phyloP scores from a whole-genome alignment of 1,284 basidiomycete genomes.

The Trametes hirsuta region DNA sequence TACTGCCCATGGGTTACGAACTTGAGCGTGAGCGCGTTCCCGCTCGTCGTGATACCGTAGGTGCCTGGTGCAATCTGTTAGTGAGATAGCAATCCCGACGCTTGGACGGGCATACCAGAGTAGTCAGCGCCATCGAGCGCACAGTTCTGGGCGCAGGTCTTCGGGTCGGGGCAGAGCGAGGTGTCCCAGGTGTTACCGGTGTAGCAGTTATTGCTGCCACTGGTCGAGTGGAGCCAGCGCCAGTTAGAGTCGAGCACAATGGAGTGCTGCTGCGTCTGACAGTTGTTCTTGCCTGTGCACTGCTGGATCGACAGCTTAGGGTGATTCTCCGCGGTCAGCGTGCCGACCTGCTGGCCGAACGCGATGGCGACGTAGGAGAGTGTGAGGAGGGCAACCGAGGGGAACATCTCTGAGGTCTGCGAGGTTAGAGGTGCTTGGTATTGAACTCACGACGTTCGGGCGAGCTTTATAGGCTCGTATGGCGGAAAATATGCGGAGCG shows the following conservation, averaged over 20 bases:
- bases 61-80: slow-evolving; percentile 6
- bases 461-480: slow-evolving; percentile 7
- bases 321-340: slow-evolving; percentile 39
- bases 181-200: slow-evolving; percentile 40
- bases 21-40: slow-evolving; percentile 52
- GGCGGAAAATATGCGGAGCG: slow-evolving; percentile 20
- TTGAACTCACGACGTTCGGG: neutral
- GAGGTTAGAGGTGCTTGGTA: slow-evolving; percentile 14
- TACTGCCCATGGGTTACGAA: slow-evolving; percentile 45
- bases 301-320: slow-evolving; percentile 35
- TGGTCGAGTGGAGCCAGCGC: slow-evolving; percentile 41
- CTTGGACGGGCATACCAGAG: slow-evolving; percentile 29
- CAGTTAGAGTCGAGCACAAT: slow-evolving; percentile 43
- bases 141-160: slow-evolving; percentile 49
- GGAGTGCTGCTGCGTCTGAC: slow-evolving; percentile 23
- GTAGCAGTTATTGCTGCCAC: slow-evolving; percentile 42
- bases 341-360: slow-evolving; percentile 39
- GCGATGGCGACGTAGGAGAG: slow-evolving; percentile 31
- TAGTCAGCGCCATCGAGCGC: slow-evolving; percentile 64
- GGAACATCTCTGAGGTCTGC: slow-evolving; percentile 28
- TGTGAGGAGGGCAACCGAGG: slow-evolving; percentile 28
- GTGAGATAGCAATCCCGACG: neutral
- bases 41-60: slow-evolving; percentile 47
- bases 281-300: slow-evolving; percentile 27
- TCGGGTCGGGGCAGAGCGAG: slow-evolving; percentile 39